These are phyloP conservation scores for Raffaelea arxii DNA, from an alignment of 2,329 filamentous ascomycete genomes.

Conservation along the genomic window DNA sequence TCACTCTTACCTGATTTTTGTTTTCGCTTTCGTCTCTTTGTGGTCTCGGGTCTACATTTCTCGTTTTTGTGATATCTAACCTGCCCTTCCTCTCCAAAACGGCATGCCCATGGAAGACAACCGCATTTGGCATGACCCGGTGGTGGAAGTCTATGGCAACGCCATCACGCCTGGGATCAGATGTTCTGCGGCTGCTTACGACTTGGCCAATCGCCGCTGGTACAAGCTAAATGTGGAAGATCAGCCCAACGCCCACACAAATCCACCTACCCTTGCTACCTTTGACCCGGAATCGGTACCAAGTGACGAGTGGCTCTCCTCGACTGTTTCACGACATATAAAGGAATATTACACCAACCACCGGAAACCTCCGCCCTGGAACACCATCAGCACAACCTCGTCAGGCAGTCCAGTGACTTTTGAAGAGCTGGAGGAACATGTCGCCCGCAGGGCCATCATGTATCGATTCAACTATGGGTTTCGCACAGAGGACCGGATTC, in stretches of 20 bases:
- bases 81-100: too few relatives aligned
- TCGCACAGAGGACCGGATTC: background rate
- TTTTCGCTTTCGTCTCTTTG: too few relatives aligned
- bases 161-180: background rate
- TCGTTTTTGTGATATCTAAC: too few relatives aligned
- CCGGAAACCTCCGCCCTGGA: background rate
- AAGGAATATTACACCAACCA: background rate
- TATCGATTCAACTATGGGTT: background rate
- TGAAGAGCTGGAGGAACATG: background rate
- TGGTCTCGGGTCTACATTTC: too few relatives aligned
- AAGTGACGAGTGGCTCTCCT: background rate
- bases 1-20: too few relatives aligned
- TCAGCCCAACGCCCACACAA: background rate
- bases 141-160: background rate
- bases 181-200: background rate
- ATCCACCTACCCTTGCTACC: background rate
- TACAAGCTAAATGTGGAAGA: background rate
- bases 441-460: background rate
- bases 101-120: background rate
- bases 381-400: background rate
- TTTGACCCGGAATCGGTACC: background rate
- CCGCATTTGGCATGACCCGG: background rate
- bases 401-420: background rate
- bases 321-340: background rate
- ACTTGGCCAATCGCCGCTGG: background rate